phyloP scores from a whole-genome alignment of 371 early-diverging fungal genomes.

The Mortierella sp. region DNA sequence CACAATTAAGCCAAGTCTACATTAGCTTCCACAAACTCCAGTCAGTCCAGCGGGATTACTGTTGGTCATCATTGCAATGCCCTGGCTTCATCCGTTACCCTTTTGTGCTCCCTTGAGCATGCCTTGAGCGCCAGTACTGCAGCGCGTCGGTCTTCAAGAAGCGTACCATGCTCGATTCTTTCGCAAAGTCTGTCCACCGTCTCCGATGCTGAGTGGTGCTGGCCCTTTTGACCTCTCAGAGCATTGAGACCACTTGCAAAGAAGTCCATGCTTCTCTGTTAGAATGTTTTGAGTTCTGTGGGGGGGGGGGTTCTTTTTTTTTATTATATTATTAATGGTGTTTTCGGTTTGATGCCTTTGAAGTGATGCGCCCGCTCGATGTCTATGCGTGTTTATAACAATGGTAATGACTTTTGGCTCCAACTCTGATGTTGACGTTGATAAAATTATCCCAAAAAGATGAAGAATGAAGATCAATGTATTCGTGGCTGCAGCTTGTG shows the following conservation, averaged over 20 bases:
- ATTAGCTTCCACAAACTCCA: background rate
- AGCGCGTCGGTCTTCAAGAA: slow-evolving; percentile 91
- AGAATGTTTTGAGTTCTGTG: background rate
- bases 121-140: slow-evolving; percentile 90
- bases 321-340: background rate
- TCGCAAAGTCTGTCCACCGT: slow-evolving; percentile 91
- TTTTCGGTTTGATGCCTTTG: background rate
- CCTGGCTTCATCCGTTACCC: slow-evolving; percentile 59
- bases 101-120: slow-evolving; percentile 83
- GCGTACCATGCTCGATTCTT: slow-evolving; percentile 84
- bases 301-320: no score
- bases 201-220: slow-evolving; percentile 84
- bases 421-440: background rate
- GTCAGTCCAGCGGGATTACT: background rate
- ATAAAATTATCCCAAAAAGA: background rate
- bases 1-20: background rate
- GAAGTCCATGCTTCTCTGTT: slow-evolving; percentile 25
- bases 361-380: background rate
- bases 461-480: no score
- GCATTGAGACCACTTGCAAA: slow-evolving; percentile 69
- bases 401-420: background rate
- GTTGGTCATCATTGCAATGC: background rate
- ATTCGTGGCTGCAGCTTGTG: no score
- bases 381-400: background rate
- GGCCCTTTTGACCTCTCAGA: slow-evolving; percentile 83